Percentiles rank a stretch among this genome's conserved stretches.
Conservation (phyloP, 495 filamentous ascomycete genomes). For the Penicillium salamii region DNA sequence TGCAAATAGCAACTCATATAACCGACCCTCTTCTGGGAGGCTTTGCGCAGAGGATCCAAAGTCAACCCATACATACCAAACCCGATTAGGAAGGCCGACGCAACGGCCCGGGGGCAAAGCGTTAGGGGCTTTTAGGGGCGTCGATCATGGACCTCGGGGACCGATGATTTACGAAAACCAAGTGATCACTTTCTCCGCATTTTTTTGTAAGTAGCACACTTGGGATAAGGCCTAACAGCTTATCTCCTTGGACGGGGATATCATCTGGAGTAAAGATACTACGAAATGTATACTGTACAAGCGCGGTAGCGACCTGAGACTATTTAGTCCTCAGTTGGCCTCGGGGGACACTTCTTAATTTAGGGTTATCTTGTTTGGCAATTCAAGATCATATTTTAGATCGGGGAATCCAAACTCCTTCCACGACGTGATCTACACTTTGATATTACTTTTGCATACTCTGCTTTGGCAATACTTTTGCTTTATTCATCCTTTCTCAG, state of each 20-base stretch:
- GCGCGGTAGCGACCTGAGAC: background rate
- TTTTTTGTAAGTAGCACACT: background rate
- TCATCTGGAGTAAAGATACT: background rate
- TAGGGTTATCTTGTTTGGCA: background rate
- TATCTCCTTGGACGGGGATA: background rate
- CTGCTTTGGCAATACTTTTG: background rate
- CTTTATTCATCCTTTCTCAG: too few species aligned
- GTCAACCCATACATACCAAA: background rate
- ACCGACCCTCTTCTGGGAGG: too few species aligned
- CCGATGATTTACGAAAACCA: background rate
- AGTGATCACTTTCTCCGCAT: background rate
- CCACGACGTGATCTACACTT: background rate
- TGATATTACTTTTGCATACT: background rate
- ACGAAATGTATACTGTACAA: constrained; percentile 6
- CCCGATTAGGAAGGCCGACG: constrained; percentile 15
- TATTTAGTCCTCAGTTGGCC: background rate
- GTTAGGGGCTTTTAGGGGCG: background rate
- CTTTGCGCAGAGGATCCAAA: background rate
- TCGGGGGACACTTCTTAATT: background rate
- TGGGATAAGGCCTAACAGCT: background rate
- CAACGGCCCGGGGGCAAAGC: background rate
- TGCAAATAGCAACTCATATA: too few species aligned
- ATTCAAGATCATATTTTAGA: background rate
- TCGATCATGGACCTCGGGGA: background rate
- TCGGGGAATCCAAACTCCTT: background rate